Evolutionary conservation across 306 rosid genomes (phyloP), one percentile per base, ranked within the genome.

Genomic region (Sophora flavescens): DNA sequence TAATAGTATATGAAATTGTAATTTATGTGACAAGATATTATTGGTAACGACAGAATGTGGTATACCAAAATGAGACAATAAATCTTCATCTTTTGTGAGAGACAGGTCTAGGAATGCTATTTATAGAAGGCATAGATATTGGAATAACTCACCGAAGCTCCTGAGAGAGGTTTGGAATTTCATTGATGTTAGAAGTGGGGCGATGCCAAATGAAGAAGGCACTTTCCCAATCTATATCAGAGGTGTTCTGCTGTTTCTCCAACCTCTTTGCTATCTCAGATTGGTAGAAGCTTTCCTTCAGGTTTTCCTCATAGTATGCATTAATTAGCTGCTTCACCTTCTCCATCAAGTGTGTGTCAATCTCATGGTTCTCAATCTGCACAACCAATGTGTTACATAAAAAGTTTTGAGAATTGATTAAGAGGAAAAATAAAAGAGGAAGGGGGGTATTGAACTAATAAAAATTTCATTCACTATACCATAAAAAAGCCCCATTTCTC

Each of bases 141-240:
- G 52, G 22, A 14, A 48, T 32, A 44, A 78, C 91, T 82, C 51
- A 93, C 97, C 97, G 52, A 54, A 89, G 91, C 8, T 86, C 90
- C 38, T 86, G 68, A 8, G 97, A 84, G 76, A 88, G 70, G 76
- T 88, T 78, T 13, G 86, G 48, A 44, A 89, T 74, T 51, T 84
- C 45, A 18, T 83, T 83, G 60, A 89, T 83, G 84, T 91, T 91
- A 5, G 97, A 88, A 14, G 62, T 70, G 17, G 98, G 98, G 35
- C 80, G 91, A 70, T 93, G 98, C 88, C 89, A 84, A 58, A 93
- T 85, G 92, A 93, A 93, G 76, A 93, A 89, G 53, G 87, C 62
- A 78, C 86, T 84, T 84, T 93, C 97, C 98, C 98, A 93, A 77
- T 93, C 97, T 32, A 64, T 28, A 48, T 87, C 87, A 42, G 86